phyloP scores from a whole-genome alignment of 495 filamentous ascomycete genomes.

The Bacidia gigantensis region DNA sequence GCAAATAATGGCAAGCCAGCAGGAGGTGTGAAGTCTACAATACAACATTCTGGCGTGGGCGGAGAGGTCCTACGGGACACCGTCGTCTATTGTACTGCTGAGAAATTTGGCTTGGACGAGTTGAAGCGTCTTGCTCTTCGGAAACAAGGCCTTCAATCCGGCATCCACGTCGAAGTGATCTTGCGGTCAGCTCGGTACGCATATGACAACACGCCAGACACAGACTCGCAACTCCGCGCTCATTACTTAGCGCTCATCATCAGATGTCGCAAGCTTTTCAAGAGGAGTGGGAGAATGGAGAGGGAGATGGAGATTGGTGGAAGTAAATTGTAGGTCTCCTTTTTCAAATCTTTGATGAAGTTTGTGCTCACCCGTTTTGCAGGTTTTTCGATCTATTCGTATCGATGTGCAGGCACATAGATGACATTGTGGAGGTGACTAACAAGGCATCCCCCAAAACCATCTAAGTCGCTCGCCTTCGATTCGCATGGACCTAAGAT shows the following conservation, averaged over 20 bases:
- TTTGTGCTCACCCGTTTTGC: background rate
- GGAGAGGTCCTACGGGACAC: conserved; percentile 75
- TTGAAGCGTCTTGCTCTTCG: conserved; percentile 77
- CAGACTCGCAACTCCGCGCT: conserved; percentile 77
- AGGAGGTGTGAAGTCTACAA: conserved; percentile 54
- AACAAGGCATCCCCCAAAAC: conserved; percentile 28
- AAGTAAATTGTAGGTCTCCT: conserved; percentile 42
- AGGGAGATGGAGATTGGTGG: conserved; percentile 89
- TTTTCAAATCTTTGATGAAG: background rate
- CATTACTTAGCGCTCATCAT: conserved; percentile 92
- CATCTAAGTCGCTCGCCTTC: conserved; percentile 21
- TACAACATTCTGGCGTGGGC: conserved; percentile 53
- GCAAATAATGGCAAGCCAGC: conserved; percentile 47
- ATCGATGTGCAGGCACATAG: conserved; percentile 91
- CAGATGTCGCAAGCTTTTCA: conserved; percentile 84
- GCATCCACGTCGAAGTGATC: conserved; percentile 75
- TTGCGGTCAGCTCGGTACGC: conserved; percentile 82
- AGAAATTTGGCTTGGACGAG: conserved; percentile 71
- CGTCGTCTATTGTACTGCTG: conserved; percentile 79
- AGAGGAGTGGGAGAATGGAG: conserved; percentile 93
- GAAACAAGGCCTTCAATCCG: conserved; percentile 81
- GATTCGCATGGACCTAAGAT: background rate
- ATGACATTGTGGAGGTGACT: conserved; percentile 62
- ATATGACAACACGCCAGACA: conserved; percentile 86
- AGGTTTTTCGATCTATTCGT: conserved; percentile 92